phyloP scores from a whole-genome alignment of 78 protist genomes.

The Planoprotostelium fungivorum region DNA sequence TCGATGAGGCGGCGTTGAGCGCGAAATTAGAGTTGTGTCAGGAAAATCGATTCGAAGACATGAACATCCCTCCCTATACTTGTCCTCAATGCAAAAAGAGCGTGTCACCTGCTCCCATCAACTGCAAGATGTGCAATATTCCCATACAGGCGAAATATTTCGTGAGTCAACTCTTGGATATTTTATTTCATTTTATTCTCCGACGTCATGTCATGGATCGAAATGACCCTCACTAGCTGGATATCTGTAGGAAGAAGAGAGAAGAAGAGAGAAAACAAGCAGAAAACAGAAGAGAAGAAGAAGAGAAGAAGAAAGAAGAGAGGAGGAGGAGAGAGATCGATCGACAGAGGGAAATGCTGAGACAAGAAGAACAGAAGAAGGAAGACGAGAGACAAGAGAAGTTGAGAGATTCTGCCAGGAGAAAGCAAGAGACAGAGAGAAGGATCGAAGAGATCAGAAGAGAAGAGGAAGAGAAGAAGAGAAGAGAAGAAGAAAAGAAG shows the following conservation, averaged over 20 bases:
- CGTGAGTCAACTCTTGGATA: not conserved
- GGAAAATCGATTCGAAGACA: not conserved
- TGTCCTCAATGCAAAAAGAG: not conserved
- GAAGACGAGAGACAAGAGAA: not conserved
- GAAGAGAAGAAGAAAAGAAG: not conserved
- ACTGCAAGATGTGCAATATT: not conserved
- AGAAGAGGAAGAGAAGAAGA: not conserved
- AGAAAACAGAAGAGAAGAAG: not conserved
- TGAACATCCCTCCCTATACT: not conserved
- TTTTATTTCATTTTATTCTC: no score
- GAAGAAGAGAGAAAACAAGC: not conserved
- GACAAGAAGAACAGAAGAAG: not conserved
- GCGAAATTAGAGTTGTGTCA: not conserved
- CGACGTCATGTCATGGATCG: no score
- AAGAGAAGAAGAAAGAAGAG: not conserved
- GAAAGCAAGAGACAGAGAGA: not conserved
- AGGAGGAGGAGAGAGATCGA: not conserved
- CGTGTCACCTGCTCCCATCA: not conserved
- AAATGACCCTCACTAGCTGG: no score
- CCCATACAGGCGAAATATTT: not conserved
- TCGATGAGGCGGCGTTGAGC: not conserved
- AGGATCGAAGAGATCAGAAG: no score
- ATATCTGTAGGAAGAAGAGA: not conserved
- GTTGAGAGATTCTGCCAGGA: not conserved
- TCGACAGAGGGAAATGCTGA: no score